Percentiles rank a stretch among this genome's conserved stretches.
Conservation (phyloP, 495 filamentous ascomycete genomes). For the Neurospora terricola region DNA sequence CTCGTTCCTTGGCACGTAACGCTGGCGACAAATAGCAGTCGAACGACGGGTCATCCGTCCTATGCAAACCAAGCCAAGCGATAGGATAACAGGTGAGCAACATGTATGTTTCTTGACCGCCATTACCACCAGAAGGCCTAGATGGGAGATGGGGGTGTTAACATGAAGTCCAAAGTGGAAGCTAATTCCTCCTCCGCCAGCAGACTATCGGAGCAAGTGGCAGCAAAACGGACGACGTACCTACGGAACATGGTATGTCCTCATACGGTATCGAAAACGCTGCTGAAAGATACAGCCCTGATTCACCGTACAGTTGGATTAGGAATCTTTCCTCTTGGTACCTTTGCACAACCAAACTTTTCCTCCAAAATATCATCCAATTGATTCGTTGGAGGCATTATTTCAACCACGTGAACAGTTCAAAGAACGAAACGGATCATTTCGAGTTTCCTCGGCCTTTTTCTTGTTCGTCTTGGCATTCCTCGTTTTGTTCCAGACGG, state of each 20-base stretch:
- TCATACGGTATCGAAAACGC: background rate
- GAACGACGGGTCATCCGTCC: background rate
- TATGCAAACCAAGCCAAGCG: background rate
- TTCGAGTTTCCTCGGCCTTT: background rate
- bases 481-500: background rate
- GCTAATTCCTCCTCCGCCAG: background rate
- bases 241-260: background rate
- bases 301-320: background rate
- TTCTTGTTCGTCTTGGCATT: background rate
- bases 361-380: background rate
- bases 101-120: background rate
- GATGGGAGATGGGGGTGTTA: background rate
- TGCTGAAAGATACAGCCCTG: background rate
- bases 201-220: background rate
- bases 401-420: background rate
- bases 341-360: background rate
- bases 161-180: background rate
- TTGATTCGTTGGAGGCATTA: background rate
- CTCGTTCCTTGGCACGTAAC: background rate
- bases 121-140: background rate
- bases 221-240: background rate
- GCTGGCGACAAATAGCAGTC: background rate
- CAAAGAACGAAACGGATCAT: background rate
- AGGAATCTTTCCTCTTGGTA: background rate
- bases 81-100: background rate